A percentile compares a stretch with the other conserved stretches of the same genome.
These are phyloP conservation scores for Colletotrichum cordylinicola DNA, from an alignment of 2,329 filamentous ascomycete species.

Conservation along the genomic window DNA sequence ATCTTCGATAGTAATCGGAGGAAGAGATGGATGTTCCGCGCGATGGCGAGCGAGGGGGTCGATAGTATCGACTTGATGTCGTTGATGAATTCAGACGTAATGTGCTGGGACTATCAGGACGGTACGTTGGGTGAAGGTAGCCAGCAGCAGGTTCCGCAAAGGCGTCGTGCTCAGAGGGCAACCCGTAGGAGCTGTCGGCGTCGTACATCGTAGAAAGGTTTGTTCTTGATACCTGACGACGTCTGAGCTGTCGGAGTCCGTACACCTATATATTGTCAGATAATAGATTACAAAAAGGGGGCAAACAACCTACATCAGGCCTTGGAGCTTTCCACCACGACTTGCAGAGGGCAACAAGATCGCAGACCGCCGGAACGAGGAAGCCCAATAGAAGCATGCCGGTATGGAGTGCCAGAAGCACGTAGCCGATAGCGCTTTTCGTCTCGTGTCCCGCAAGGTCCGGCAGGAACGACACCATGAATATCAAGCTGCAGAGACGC, in stretches of 20 bases:
- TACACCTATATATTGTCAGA: conserved; percentile 1
- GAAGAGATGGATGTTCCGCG: neutral
- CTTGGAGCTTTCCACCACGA: neutral
- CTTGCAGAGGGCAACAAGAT: conserved; percentile 4
- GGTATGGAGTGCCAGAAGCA: conserved; percentile 69
- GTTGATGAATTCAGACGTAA: neutral
- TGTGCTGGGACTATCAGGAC: conserved; percentile 7
- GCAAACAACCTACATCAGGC: conserved; percentile 18
- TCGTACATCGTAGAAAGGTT: conserved; percentile 7
- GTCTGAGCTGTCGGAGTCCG: conserved; percentile 31
- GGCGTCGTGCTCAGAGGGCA: neutral
- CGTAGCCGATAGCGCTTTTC: conserved; percentile 74
- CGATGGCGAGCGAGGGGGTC: conserved; percentile 12
- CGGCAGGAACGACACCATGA: conserved; percentile 54
- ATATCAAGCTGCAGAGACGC: conserved; percentile 55
- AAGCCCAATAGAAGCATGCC: conserved; percentile 73
- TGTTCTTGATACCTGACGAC: conserved; percentile 22
- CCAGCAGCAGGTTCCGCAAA: neutral
- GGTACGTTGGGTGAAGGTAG: conserved; percentile 3
- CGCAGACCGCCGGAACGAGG: conserved; percentile 63
- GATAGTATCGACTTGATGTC: conserved; percentile 13
- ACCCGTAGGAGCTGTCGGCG: neutral
- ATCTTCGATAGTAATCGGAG: neutral
- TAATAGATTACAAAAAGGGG: neutral
- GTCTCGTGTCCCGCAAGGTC: conserved; percentile 66